Base-by-base conservation (phyloP, 805 yeast genomes). In the Candida berthetii region DNA sequence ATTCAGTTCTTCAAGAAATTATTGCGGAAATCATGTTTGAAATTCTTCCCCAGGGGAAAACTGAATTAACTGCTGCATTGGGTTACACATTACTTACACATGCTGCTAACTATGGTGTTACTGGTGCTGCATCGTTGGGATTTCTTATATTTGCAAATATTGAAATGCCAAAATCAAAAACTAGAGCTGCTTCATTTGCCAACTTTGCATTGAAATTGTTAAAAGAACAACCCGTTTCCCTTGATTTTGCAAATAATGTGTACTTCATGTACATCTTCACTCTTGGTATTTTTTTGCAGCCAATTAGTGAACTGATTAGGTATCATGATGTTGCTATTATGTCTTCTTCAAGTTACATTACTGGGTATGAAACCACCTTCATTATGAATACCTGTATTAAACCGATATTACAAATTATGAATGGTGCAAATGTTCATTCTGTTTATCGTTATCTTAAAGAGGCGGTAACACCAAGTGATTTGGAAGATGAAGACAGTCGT, bases 231-330 rank as follows among this genome's bases (percentile, higher is more conserved):
- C 58, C 61, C 2, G 55, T 66, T 1, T 57, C 68, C 7, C 49
- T 65, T 17, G 63, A 64, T 38, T 55, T 63, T 37, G 62, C 64
- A 31, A 64, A 64, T 42, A 53, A 52, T 19, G 62, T 72, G 8
- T 71, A 71, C 45, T 71, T 69, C 46, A 48, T 60, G 24, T 75
- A 73, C 45, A 60, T 68, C 28, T 48, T 60, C 18, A 58, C 69
- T 3, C 44, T 73, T 45, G 80, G 75, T 3, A 52, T 61, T 4
- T 65, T 61, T 40, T 51, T 66, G 17, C 74, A 71, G 37, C 72
- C 78, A 1, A 32, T 62, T 19, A 44, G 53, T 5, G 65, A 60
- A 19, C 49, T 72, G 1, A 40, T 67, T 35, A 63, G 61, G 54
- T 47, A 47, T 39, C 49, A 50, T 27, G 45, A 57, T 20, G 42